Evolutionary conservation across 495 filamentous ascomycete genomes (phyloP), one percentile per base, ranked within the genome.

Genomic region (Talaromyces liani): DNA sequence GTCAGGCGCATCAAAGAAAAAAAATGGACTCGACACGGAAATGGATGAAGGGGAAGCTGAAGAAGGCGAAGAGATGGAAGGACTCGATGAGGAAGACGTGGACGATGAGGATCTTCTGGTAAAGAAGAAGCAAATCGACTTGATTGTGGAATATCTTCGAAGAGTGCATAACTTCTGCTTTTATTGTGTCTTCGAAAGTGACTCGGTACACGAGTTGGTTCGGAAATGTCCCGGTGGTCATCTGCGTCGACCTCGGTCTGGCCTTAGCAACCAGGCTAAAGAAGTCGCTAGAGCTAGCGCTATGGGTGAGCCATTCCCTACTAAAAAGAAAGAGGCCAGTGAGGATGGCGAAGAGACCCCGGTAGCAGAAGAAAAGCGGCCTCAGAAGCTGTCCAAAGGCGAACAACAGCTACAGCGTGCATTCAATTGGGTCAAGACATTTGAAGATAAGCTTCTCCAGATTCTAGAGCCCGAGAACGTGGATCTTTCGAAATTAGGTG

Each of bases 351-450:
- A 87, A 45, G 82, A 81, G 39, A 75, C 80, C 8, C 83, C 86
- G 3, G 80, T 85, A 16, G 82, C 84, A 3, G 84, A 84, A 16
- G 84, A 89, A 65, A 90, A 87, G 65, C 87, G 86, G 47, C 82
- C 84, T 63, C 82, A 84, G 41, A 87, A 86, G 31, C 83, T 84
- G 47, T 82, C 83, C 58, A 96, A 96, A 74, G 83, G 85, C 1
- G 92, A 97, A 68, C 88, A 93, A 68, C 95, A 98, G 75, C 83
- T 98, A 33, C 89, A 91, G 70, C 86, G 95, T 51, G 95, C 94
- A 1, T 96, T 92, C 78, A 99, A 99, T 68, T 98, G 95, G 95
- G 96, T 97, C n/a, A 93, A 88, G 76, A 97, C 93, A 0, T 99
- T 96, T 69, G 94, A 99, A 70, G 94, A 99, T 66, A 99, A 98